Evolutionary conservation across 1,284 basidiomycete genomes (phyloP).

Genomic region (Irpex sp.): DNA sequence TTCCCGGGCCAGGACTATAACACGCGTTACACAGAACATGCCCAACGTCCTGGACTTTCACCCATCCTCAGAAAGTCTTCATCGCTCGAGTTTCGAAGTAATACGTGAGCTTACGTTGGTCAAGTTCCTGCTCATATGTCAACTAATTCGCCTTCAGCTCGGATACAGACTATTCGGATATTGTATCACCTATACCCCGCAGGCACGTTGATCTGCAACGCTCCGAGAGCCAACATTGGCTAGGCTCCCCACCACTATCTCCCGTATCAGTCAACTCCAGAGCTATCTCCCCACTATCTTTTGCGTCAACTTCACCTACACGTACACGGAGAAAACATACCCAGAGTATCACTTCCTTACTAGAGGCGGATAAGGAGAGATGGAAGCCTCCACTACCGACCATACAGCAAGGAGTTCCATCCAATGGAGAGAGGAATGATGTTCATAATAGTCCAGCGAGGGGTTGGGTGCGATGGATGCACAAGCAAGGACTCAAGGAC

Average conservation of each 20-base stretch:
- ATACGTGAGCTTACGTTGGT: constrained; percentile 18
- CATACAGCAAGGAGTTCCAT: background rate
- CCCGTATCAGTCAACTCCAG: constrained; percentile 20
- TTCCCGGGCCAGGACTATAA: constrained; percentile 12
- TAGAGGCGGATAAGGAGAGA: constrained; percentile 27
- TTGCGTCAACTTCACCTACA: constrained; percentile 13
- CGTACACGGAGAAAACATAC: constrained; percentile 16
- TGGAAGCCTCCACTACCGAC: constrained; percentile 5
- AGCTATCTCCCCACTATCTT: constrained; percentile 23
- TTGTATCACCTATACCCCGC: constrained; percentile 26
- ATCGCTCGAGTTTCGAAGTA: constrained; percentile 19
- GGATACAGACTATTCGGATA: constrained; percentile 24
- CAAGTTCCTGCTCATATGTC: background rate
- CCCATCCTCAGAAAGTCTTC: constrained; percentile 13
- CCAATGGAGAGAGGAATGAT: constrained; percentile 28
- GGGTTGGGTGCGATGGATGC: constrained; percentile 75
- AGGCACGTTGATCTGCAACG: constrained; percentile 27
- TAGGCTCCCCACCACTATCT: constrained; percentile 26
- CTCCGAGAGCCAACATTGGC: constrained; percentile 28
- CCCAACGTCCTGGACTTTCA: constrained; percentile 18
- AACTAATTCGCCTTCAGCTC: constrained; percentile 12
- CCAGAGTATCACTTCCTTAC: constrained; percentile 34
- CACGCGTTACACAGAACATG: constrained; percentile 1
- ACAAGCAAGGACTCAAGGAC: constrained; percentile 54
- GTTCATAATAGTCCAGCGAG: constrained; percentile 30